A percentile compares a stretch with the other conserved stretches of the same genome.
These are phyloP conservation scores for Isoetes engelmannii DNA, from an alignment of 83 land plant species.

Conservation along the genomic window DNA sequence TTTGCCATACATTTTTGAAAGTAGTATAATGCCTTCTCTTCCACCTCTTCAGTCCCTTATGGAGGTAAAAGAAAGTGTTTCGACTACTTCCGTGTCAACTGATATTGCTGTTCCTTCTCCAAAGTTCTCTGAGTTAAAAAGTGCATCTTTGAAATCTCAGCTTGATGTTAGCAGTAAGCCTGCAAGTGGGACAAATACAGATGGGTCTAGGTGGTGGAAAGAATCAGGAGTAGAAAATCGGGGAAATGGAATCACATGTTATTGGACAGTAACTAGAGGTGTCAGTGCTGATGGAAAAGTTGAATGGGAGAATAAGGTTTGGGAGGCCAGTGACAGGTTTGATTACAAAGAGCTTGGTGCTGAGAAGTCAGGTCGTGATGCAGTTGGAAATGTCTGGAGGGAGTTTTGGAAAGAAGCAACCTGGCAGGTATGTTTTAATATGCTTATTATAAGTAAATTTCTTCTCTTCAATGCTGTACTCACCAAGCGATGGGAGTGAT, in stretches of 20 bases:
- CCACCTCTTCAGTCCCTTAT: constrained; percentile 87
- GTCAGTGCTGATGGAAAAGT: constrained; percentile 58
- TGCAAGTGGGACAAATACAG: constrained; percentile 50
- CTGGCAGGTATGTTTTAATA: constrained; percentile 65
- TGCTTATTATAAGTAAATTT: constrained; percentile 1
- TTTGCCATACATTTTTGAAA: constrained; percentile 33
- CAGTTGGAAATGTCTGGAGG: constrained; percentile 93
- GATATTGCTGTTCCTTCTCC: constrained; percentile 14
- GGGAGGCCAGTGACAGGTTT: constrained; percentile 91
- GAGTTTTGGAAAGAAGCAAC: constrained; percentile 96
- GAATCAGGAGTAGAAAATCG: constrained; percentile 79
- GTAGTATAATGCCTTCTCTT: constrained; percentile 45
- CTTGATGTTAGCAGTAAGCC: constrained; percentile 17
- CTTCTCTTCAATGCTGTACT: not conserved
- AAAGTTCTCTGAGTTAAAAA: constrained; percentile 40
- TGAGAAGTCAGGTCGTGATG: constrained; percentile 95
- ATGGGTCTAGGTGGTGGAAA: constrained; percentile 97
- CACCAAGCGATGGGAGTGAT: too few relatives aligned
- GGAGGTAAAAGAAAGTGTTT: constrained; percentile 35
- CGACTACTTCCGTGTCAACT: constrained; percentile 17
- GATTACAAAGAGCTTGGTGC: constrained; percentile 96
- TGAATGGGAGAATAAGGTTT: constrained; percentile 97
- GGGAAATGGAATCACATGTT: constrained; percentile 71
- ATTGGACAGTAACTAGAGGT: constrained; percentile 83
- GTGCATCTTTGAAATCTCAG: constrained; percentile 49